A percentile compares a stretch with the other conserved stretches of the same genome.
phyloP scores from a whole-genome alignment of 495 filamentous ascomycete genomes.

The Oidiodendron maius region DNA sequence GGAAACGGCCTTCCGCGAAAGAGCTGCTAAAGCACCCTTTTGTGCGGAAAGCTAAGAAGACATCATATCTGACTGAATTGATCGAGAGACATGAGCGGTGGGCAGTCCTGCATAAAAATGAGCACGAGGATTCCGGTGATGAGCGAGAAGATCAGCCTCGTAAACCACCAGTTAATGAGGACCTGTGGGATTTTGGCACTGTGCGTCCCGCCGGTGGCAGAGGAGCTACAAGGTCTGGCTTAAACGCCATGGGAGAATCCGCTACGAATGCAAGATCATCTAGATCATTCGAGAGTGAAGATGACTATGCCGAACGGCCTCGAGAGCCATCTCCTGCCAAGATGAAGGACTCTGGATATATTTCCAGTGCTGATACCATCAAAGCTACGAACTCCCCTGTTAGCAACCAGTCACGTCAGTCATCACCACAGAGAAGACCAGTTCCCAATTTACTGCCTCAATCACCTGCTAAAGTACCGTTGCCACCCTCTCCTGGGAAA shows the following conservation, averaged over 20 bases:
- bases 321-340: conserved; percentile 36
- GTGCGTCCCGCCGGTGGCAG: conserved; percentile 64
- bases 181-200: conserved; percentile 96
- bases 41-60: conserved; percentile 82
- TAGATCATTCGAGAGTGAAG: conserved; percentile 36
- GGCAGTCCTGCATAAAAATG: conserved; percentile 63
- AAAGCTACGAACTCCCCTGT: conserved; percentile 27
- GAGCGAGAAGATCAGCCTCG: conserved; percentile 32
- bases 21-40: conserved; percentile 89
- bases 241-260: conserved; percentile 68
- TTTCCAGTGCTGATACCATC: conserved; percentile 28
- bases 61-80: conserved; percentile 83
- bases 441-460: conserved; percentile 32
- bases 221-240: conserved; percentile 35
- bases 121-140: conserved; percentile 54
- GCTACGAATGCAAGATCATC: conserved; percentile 59
- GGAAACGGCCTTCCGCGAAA: conserved; percentile 78
- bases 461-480: conserved; percentile 57
- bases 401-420: conserved; percentile 26
- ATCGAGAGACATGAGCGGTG: conserved; percentile 87
- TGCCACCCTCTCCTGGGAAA: conserved; percentile 52
- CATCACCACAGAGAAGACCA: conserved; percentile 57
- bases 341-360: conserved; percentile 23
- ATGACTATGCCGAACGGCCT: conserved; percentile 41
- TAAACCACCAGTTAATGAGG: conserved; percentile 52